phyloP scores from a whole-genome alignment of 2,329 filamentous ascomycete species.

The Geosmithia morbida region DNA sequence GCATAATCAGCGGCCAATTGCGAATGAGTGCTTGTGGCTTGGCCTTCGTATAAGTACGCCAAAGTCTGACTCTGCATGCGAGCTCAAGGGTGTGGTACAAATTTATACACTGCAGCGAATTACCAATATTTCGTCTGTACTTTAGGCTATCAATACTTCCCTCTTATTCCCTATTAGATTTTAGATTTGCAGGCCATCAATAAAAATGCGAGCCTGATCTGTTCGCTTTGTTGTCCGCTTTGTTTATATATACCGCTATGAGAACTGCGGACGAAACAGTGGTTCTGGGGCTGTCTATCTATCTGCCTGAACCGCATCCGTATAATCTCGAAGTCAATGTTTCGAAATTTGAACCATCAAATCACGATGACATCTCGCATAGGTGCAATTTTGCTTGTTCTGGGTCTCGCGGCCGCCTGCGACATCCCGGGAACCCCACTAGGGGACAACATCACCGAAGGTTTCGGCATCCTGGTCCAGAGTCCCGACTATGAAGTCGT shows the following conservation, averaged over 20 bases:
- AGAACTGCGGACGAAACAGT: no score
- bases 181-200: no score
- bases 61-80: background rate
- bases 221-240: no score
- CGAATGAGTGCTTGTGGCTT: background rate
- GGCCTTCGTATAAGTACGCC: background rate
- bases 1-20: background rate
- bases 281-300: no score
- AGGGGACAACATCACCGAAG: constrained; percentile 15
- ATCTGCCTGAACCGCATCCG: no score
- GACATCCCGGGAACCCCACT: constrained; percentile 12
- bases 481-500: constrained; percentile 18
- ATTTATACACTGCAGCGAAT: background rate
- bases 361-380: no score
- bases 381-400: background rate
- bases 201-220: no score
- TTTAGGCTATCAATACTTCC: background rate
- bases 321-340: no score
- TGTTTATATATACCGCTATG: no score
- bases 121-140: background rate
- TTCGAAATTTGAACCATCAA: no score
- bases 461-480: constrained; percentile 22
- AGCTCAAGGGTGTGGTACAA: background rate
- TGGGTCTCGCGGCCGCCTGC: constrained; percentile 10
- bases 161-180: background rate